Evolutionary conservation across 306 rosid species (phyloP), one percentile per base, ranked within the genome.

Genomic region (Morella rubra): DNA sequence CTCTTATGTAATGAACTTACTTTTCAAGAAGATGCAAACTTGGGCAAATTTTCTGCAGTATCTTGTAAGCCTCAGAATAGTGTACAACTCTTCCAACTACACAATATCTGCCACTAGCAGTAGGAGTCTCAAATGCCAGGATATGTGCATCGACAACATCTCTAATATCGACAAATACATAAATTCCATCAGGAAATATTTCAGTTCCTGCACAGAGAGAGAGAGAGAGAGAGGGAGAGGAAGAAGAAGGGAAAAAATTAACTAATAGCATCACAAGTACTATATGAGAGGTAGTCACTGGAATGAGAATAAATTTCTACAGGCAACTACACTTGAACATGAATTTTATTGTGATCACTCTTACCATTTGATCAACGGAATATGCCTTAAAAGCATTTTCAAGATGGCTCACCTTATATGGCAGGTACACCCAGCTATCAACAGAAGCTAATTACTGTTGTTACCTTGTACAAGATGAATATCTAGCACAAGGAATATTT

Each of bases 71-170:
- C 66, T 86, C 94, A 2, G 96, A 85, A 78, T 3, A 68, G 82
- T 89, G 90, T 49, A 53, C 6, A 65, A 91, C 93, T 68, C 76
- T 84, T 78, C 84, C 93, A 56, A 71, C 81, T 85, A 91, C 44
- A 60, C 86, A 86, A 75, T 89, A 87, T 81, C 98, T 82, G 72
- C 98, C 94, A 58, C 58, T 79, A 5, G 98, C 93, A 27, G 96
- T 87, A 82, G 93, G 84, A 76, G 76, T 85, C 87, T 93, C 97
- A 87, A 75, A 91, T 11, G 97, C 97, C 62, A 45, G 81, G 80
- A 91, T 82, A 76, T 93, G 98, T 8, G 97, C 96, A 4, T 82
- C 73, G 44, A 91, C 93, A 54, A 91, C 98, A 80, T 93, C 96
- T 81, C 87, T 93, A 45, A 93, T 92, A 44, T 91, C 67, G 15